Conservation (phyloP, 192 early-diverging fungal species). For the Mortierella claussenii region DNA sequence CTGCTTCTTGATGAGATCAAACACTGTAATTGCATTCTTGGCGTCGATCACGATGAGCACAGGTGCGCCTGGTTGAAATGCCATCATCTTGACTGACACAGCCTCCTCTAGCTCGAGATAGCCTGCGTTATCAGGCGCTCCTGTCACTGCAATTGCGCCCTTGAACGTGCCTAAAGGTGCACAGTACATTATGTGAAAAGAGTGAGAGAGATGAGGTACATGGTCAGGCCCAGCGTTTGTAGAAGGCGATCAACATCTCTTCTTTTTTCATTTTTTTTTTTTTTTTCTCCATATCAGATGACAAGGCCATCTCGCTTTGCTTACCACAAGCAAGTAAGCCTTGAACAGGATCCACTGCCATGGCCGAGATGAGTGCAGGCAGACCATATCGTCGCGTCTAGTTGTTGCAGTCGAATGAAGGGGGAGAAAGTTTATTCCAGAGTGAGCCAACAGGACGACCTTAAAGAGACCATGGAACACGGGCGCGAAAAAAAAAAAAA, state of each 20-base stretch:
- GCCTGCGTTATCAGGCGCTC: slow-evolving; percentile 40
- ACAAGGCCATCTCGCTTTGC: background rate
- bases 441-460: too few relatives aligned
- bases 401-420: background rate
- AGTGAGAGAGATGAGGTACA: too few relatives aligned
- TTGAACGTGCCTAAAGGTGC: slow-evolving; percentile 56
- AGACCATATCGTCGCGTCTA: slow-evolving; percentile 54
- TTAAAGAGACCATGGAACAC: too few relatives aligned
- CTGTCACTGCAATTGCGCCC: slow-evolving; percentile 58
- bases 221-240: too few relatives aligned
- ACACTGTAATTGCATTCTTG: slow-evolving; percentile 57
- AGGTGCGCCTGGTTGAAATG: slow-evolving; percentile 64
- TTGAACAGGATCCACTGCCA: slow-evolving; percentile 66
- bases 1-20: slow-evolving; percentile 60
- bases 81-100: slow-evolving; percentile 56
- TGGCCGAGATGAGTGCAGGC: slow-evolving; percentile 43
- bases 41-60: slow-evolving; percentile 58
- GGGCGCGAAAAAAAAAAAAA: too few relatives aligned
- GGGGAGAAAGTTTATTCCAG: too few relatives aligned
- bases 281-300: too few relatives aligned
- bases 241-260: too few relatives aligned
- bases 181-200: too few relatives aligned
- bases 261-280: too few relatives aligned
- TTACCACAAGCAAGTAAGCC: slow-evolving; percentile 66
- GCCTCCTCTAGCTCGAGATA: slow-evolving; percentile 43